Conservation (phyloP, 2,329 filamentous ascomycete genomes). For the Reticulascus tulasneorum region DNA sequence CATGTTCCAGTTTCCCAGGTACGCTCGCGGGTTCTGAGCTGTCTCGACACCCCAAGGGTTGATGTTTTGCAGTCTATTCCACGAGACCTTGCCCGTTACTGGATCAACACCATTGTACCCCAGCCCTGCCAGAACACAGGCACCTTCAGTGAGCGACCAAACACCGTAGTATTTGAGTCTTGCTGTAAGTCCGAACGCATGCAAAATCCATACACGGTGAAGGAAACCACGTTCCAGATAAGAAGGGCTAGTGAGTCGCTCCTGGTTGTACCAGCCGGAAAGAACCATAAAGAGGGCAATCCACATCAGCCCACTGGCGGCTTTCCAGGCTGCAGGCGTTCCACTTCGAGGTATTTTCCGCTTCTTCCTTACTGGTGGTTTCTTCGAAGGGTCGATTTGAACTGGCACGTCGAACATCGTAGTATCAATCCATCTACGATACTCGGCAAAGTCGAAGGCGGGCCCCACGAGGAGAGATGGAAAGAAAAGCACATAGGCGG, state of each 20-base stretch:
- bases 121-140: constrained; percentile 88
- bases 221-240: constrained; percentile 67
- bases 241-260: constrained; percentile 59
- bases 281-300: constrained; percentile 74
- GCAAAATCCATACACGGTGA: constrained; percentile 71
- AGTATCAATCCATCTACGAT: constrained; percentile 86
- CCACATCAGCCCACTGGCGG: constrained; percentile 70
- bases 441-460: constrained; percentile 92
- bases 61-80: constrained; percentile 86
- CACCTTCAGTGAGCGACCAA: constrained; percentile 88
- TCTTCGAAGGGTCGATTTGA: constrained; percentile 78
- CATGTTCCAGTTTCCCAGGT: constrained; percentile 94
- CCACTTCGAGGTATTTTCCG: constrained; percentile 89
- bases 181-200: constrained; percentile 78
- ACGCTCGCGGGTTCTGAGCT: constrained; percentile 90
- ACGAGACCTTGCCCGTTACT: constrained; percentile 77
- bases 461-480: constrained; percentile 85
- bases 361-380: constrained; percentile 81
- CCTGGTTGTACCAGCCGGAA: constrained; percentile 60
- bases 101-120: constrained; percentile 93
- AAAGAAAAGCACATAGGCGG: constrained; percentile 93
- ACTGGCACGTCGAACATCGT: constrained; percentile 88
- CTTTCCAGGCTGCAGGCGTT: constrained; percentile 77
- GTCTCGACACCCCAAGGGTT: constrained; percentile 79
- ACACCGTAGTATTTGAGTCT: constrained; percentile 96